These are phyloP conservation scores for Iberis pinnata DNA, from an alignment of 345 rosid species.

Conservation along the genomic window DNA sequence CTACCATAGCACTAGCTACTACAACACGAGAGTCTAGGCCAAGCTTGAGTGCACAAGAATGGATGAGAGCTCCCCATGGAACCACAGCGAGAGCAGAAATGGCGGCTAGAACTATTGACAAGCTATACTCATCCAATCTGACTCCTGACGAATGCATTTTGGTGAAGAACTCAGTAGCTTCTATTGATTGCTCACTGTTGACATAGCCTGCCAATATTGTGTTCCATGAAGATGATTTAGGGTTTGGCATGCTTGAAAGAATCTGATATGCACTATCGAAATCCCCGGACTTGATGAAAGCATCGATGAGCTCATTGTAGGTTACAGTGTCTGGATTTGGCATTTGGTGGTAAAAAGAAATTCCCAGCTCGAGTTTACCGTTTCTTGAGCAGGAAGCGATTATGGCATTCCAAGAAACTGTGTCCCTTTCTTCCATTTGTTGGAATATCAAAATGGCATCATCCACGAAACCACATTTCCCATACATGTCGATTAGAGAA, in stretches of 20 bases:
- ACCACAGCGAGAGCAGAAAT: conserved; percentile 50
- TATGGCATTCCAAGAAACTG: conserved; percentile 72
- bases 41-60: conserved; percentile 38
- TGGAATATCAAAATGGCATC: conserved; percentile 49
- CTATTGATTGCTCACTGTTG: conserved; percentile 38
- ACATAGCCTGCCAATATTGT: conserved; percentile 65
- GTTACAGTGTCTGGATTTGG: conserved; percentile 64
- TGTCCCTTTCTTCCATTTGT: conserved; percentile 46
- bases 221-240: conserved; percentile 79
- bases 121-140: conserved; percentile 48
- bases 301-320: conserved; percentile 62
- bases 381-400: conserved; percentile 70
- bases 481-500: conserved; percentile 83
- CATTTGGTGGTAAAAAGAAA: conserved; percentile 44
- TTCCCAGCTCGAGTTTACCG: conserved; percentile 43
- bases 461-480: conserved; percentile 53
- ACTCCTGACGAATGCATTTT: conserved; percentile 47
- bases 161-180: conserved; percentile 48
- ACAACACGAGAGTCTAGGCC: conserved; percentile 43
- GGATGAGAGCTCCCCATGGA: conserved; percentile 58
- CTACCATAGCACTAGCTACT: conserved; percentile 63
- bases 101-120: conserved; percentile 56
- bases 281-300: conserved; percentile 52
- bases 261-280: conserved; percentile 41
- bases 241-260: conserved; percentile 43